Evolutionary conservation across 2,329 filamentous ascomycete species (phyloP).

Genomic region (Aspergillus floridensis): DNA sequence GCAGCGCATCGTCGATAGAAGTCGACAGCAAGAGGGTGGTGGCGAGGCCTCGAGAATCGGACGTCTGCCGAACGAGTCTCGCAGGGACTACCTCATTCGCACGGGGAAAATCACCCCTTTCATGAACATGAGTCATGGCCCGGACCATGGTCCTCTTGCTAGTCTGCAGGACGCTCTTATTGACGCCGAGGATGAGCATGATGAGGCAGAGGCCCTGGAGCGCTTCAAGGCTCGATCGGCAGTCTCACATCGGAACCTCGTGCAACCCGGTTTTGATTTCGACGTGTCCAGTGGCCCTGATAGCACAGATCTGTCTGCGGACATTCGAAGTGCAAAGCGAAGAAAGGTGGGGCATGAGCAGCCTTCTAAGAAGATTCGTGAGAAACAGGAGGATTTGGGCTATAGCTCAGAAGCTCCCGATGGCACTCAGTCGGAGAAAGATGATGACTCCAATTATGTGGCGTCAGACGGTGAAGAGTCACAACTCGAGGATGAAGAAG

Average conservation of each 20-base stretch:
- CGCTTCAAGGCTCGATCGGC: constrained; percentile 40
- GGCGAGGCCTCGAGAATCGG: constrained; percentile 45
- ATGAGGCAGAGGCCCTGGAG: constrained; percentile 50
- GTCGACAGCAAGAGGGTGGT: constrained; percentile 53
- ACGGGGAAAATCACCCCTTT: constrained; percentile 98
- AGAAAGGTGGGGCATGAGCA: constrained; percentile 29
- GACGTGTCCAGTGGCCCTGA: constrained; percentile 38
- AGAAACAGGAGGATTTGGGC: constrained; percentile 8
- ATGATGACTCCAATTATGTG: constrained; percentile 36
- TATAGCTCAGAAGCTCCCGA: constrained; percentile 4
- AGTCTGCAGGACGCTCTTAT: constrained; percentile 74
- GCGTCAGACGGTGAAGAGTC: constrained; percentile 30
- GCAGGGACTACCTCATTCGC: constrained; percentile 85
- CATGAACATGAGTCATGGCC: constrained; percentile 68
- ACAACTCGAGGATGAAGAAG: constrained; percentile 37
- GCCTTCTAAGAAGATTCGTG: neutral
- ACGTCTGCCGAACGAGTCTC: constrained; percentile 73
- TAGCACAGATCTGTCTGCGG: constrained; percentile 24
- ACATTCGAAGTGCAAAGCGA: constrained; percentile 32
- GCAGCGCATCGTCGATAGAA: constrained; percentile 73
- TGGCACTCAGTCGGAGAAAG: constrained; percentile 27
- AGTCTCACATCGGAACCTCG: constrained; percentile 68
- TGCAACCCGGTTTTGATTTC: constrained; percentile 69
- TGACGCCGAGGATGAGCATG: constrained; percentile 72
- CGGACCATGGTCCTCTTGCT: constrained; percentile 58